phyloP scores from a whole-genome alignment of 495 filamentous ascomycete species.

The Aspergillus hancockii region DNA sequence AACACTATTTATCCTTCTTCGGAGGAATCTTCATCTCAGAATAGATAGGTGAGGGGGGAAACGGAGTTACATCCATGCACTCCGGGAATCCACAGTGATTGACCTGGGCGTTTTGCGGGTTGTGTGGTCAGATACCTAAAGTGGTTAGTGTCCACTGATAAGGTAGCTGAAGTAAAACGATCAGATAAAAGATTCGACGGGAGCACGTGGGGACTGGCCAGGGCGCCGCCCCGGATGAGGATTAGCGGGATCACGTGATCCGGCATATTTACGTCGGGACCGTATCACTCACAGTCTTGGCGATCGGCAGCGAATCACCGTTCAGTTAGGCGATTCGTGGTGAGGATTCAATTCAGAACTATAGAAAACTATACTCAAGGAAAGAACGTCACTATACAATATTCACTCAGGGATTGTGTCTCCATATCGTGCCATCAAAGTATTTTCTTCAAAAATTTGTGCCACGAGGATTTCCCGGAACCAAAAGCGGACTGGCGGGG shows the following conservation, averaged over 20 bases:
- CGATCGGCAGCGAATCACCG: neutral
- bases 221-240: neutral
- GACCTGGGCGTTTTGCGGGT: neutral
- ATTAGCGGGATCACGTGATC: neutral
- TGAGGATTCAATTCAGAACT: no score
- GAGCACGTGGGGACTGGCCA: constrained; percentile 7
- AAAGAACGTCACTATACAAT: no score
- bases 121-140: neutral
- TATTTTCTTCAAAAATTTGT: neutral
- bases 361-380: no score
- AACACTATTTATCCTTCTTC: neutral
- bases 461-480: constrained; percentile 27
- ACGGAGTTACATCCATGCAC: no score
- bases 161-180: constrained; percentile 11
- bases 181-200: constrained; percentile 11
- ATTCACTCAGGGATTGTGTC: neutral
- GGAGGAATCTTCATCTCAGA: neutral
- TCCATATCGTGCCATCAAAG: neutral
- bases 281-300: neutral
- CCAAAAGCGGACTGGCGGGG: constrained; percentile 17
- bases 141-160: neutral
- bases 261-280: neutral
- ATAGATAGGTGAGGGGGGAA: neutral
- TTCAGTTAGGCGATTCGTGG: no score
- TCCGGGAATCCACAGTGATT: neutral